Evolutionary conservation across 2,329 filamentous ascomycete species (phyloP).

Genomic region (Aspergillus sergii): DNA sequence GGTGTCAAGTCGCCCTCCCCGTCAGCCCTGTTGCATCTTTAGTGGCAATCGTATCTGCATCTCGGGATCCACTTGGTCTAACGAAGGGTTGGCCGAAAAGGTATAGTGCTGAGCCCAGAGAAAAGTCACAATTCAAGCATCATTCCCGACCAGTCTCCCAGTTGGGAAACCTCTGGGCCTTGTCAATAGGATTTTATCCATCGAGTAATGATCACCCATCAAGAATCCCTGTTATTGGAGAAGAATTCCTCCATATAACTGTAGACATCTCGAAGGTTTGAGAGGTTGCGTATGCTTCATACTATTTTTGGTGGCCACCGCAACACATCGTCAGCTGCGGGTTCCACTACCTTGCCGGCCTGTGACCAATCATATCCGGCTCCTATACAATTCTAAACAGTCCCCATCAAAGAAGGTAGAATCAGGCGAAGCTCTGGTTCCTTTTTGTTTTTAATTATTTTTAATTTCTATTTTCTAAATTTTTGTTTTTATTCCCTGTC

Average conservation of each 20-base stretch:
- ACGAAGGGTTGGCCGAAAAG: neutral
- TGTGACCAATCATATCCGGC: neutral
- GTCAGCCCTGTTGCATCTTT: constrained; percentile 8
- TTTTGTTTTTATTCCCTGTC: neutral
- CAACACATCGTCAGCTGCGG: constrained; percentile 10
- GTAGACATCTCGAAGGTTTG: neutral
- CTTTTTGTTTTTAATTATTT: neutral
- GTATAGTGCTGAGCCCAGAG: neutral
- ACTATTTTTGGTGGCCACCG: constrained; percentile 8
- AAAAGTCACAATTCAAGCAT: neutral
- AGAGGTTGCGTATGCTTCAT: constrained; percentile 12
- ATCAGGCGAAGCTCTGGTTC: neutral
- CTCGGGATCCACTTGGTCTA: neutral
- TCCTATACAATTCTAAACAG: neutral
- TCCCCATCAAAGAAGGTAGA: neutral
- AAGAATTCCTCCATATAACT: neutral
- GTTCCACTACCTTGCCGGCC: constrained; percentile 1
- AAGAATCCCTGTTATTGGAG: neutral
- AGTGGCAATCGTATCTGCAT: constrained; percentile 11
- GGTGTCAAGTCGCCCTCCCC: constrained; percentile 1
- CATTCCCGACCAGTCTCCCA: neutral
- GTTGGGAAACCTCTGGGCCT: neutral
- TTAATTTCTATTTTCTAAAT: neutral
- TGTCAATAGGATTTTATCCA: neutral
- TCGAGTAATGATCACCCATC: neutral